Base-by-base conservation (phyloP, 225 moss, liverwort and hornwort species). In the Neckera pumila region DNA sequence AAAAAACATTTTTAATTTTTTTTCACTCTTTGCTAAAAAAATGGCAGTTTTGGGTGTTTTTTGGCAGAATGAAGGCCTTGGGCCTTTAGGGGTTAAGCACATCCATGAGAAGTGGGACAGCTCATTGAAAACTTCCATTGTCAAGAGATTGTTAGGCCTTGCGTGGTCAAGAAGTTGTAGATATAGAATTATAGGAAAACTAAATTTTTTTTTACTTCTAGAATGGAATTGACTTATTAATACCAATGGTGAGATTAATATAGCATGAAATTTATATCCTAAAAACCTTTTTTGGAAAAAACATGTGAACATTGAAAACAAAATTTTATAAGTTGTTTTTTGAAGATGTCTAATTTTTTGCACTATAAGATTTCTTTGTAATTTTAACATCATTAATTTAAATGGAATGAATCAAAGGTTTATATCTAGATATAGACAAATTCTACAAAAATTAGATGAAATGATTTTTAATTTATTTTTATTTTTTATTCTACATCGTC, bases 401-500 rank as follows among this genome's bases (percentile, higher is more conserved):
- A 23, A 36, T 36, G 3, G 3, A 36, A 36, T 53, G 8, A 76
- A 54, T 36, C 6, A 23, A 36, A 76, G 22, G 6, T 15, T 54
- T 36, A 3, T 23, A 36, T 1, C 0, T 54, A 36, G 23, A 54
- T 34, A 23, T 9, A 54, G 23, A 18, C 19, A 5, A 53, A 36
- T 36, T 36, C 5, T 14, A 14, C 3, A 76, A 36, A 51, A 36
- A 30, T 47, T 1, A 74, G 36, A 36, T 23, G 1, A 72, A 43
- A 42, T 42, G 7, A 9, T 16, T 75, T 11, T 12, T 20, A 3
- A 20, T 75, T 33, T 7, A 2, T 17, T 14, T 20, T 14, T 20
- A 12, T 49, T 74, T 76, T 17, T 12, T 13, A 9, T 34, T 53
- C 14, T 14, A 53, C 0, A 0, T 36, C 0, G 1, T 14, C 3